Percentiles rank a stretch among this genome's conserved stretches.
phyloP scores from a whole-genome alignment of 2,329 filamentous ascomycete genomes.

The Mycosphaerella sp. region DNA sequence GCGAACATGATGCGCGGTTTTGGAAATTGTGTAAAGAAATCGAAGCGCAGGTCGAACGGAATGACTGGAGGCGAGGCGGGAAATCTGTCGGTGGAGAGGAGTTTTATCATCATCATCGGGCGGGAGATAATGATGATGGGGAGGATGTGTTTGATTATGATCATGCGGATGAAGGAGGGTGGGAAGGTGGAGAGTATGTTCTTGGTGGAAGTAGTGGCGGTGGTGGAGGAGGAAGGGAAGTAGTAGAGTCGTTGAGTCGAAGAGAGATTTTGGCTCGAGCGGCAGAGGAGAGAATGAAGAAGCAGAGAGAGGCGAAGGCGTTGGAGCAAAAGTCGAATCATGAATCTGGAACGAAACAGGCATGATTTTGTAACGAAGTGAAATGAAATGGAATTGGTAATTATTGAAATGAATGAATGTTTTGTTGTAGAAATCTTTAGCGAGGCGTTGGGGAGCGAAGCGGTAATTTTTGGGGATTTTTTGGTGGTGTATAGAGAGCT shows the following conservation, averaged over 20 bases:
- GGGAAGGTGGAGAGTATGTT: conserved; percentile 73
- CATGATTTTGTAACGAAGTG: no score
- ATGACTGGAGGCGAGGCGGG: conserved; percentile 71
- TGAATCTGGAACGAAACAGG: no score
- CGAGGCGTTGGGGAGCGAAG: no score
- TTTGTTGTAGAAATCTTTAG: no score
- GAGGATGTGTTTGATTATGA: conserved; percentile 44
- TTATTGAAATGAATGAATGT: no score
- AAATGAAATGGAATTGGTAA: no score
- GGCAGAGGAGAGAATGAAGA: conserved; percentile 60
- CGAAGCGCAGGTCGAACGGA: conserved; percentile 74
- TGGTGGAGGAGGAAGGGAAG: conserved; percentile 26
- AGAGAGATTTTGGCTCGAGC: conserved; percentile 70
- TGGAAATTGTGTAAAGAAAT: conserved; percentile 86
- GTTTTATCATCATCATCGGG: conserved; percentile 37
- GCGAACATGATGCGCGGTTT: conserved; percentile 77
- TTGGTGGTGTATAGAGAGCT: no score
- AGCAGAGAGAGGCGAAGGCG: conserved; percentile 40
- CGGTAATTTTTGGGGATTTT: no score
- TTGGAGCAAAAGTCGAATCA: no score
- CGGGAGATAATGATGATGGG: no score
- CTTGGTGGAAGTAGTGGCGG: conserved; percentile 34
- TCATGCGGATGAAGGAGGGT: conserved; percentile 62
- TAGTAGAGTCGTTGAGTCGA: conserved; percentile 51
- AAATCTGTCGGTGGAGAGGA: conserved; percentile 53